Base-by-base conservation (phyloP, 768 basidiomycete species). In the Fibroporia radiculosa region DNA sequence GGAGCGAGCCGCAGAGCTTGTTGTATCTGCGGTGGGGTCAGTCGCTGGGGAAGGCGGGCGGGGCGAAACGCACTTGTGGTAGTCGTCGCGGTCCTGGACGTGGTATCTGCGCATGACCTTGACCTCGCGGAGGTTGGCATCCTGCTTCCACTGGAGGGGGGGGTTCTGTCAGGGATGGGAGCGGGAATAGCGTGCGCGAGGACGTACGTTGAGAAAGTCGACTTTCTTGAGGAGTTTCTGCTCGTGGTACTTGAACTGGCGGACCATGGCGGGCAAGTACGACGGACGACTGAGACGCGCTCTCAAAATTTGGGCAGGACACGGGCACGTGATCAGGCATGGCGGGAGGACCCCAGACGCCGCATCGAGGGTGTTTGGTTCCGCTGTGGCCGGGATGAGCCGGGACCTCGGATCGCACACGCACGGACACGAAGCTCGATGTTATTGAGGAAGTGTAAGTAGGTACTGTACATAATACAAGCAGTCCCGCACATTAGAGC, bases 21-120 rank as follows among this genome's bases (percentile, higher is more conserved):
- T 99, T 99, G 73, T 98, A 99, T 55, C 80, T 84, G 57, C 22
- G 29, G 31, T 14, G 40, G 42, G 22, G 33, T 35, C 23, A 48
- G 20, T 14, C 11, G 36, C 33, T 36, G 23, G 24, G 44, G 42
- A 31, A 42, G 44, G 1, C 28, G 38, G 46, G 16, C 53, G 31
- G 16, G 24, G 8, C 19, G 29, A 32, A 23, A 60, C 65, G 45
- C 45, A 88, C 84, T 89, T 92, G 77, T 90, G 84, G 62, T 93
- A 93, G 66, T 95, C 92, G 50, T 95, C 92, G 56, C 93, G 68
- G 65, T 93, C 75, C 58, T 97, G 93, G 50, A 99, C 77, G 66
- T 98, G 96, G 64, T 97, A 99, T 46, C 93, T 70, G 16, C 95
- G 80, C 80, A 98, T 86, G 44, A 98, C 85, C 62, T 84, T 90